These are phyloP conservation scores for Vairimorpha necatrix DNA, from an alignment of 371 early-diverging fungal species.

Conservation along the genomic window DNA sequence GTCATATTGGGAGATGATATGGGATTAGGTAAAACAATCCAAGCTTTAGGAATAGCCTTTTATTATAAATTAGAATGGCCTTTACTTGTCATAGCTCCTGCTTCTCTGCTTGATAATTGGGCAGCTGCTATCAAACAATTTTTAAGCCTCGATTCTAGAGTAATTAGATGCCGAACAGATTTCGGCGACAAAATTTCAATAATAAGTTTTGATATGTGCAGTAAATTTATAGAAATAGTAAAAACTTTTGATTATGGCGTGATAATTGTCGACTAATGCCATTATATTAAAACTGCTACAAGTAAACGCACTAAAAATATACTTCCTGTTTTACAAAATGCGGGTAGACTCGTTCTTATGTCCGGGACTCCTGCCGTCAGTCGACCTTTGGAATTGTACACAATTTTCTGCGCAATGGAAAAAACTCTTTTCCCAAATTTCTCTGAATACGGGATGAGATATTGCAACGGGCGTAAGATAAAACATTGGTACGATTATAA, in stretches of 20 bases:
- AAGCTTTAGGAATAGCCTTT: slow-evolving; percentile 67
- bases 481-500: slow-evolving; percentile 49
- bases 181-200: slow-evolving; percentile 44
- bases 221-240: slow-evolving; percentile 20
- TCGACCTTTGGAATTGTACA: slow-evolving; percentile 68
- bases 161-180: slow-evolving; percentile 33
- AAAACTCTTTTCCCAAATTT: slow-evolving; percentile 62
- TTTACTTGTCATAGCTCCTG: slow-evolving; percentile 68
- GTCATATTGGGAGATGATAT: slow-evolving; percentile 67
- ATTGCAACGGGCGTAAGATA: slow-evolving; percentile 66
- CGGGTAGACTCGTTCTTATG: slow-evolving; percentile 63
- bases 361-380: slow-evolving; percentile 68
- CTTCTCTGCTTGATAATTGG: slow-evolving; percentile 67
- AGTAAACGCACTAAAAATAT: slow-evolving; percentile 66
- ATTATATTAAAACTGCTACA: slow-evolving; percentile 66
- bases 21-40: slow-evolving; percentile 67
- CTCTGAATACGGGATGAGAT: slow-evolving; percentile 66
- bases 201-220: slow-evolving; percentile 54
- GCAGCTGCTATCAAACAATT: slow-evolving; percentile 65
- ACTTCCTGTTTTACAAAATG: slow-evolving; percentile 65
- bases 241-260: slow-evolving; percentile 40
- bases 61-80: slow-evolving; percentile 67
- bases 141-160: slow-evolving; percentile 53
- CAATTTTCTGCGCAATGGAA: slow-evolving; percentile 66
- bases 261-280: slow-evolving; percentile 66